phyloP scores from a whole-genome alignment of 1,284 basidiomycete genomes.

The Somion occarium region DNA sequence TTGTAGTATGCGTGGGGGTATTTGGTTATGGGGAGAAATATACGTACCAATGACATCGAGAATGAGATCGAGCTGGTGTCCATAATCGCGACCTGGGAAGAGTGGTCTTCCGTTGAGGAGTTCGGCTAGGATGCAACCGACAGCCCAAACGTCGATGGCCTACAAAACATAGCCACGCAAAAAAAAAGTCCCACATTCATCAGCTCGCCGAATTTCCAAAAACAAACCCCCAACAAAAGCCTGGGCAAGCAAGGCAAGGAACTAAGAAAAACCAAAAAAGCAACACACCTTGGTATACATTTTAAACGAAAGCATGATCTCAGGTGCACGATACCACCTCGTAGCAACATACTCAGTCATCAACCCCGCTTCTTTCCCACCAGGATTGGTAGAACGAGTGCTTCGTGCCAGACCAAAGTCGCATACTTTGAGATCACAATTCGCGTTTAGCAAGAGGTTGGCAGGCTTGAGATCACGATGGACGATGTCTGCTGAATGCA shows the following conservation, averaged over 20 bases:
- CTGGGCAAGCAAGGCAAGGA: neutral
- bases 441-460: slow-evolving; percentile 77
- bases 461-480: slow-evolving; percentile 83
- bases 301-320: slow-evolving; percentile 89
- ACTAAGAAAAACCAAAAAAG: neutral
- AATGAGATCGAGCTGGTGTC: slow-evolving; percentile 82
- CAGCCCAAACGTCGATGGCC: slow-evolving; percentile 83
- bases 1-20: neutral
- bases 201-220: no score
- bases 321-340: slow-evolving; percentile 80
- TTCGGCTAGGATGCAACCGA: slow-evolving; percentile 88
- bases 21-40: neutral
- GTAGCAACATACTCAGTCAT: slow-evolving; percentile 88
- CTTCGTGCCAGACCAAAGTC: slow-evolving; percentile 81
- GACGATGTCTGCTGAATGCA: slow-evolving; percentile 77
- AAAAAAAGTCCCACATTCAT: slow-evolving; percentile 12
- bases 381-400: slow-evolving; percentile 57
- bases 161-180: slow-evolving; percentile 22
- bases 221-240: no score
- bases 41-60: slow-evolving; percentile 74
- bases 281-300: slow-evolving; percentile 65
- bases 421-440: slow-evolving; percentile 84
- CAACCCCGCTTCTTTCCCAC: slow-evolving; percentile 65
- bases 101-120: slow-evolving; percentile 76
- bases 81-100: slow-evolving; percentile 87